These are phyloP conservation scores for Blechomonas ayalai DNA, from an alignment of 208 protist genomes.

Conservation along the genomic window DNA sequence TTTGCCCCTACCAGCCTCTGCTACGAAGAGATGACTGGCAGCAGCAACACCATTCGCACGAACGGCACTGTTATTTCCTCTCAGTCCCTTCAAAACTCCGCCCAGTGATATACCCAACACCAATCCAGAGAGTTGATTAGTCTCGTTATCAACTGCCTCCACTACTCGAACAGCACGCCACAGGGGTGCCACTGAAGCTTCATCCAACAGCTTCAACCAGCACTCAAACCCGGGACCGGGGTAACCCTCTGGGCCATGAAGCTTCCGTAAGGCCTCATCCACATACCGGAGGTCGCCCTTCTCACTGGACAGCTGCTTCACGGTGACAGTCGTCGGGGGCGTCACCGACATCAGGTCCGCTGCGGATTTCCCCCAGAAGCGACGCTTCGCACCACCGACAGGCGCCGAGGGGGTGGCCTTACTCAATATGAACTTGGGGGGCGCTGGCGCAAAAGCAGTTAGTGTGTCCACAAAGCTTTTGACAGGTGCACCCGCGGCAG, in stretches of 20 bases:
- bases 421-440: constrained; percentile 66
- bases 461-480: constrained; percentile 39
- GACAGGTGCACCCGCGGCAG: not conserved
- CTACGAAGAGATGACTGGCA: constrained; percentile 27
- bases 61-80: no score
- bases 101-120: no score
- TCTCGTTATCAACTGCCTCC: constrained; percentile 4
- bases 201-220: no score
- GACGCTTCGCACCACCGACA: constrained; percentile 2
- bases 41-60: constrained; percentile 21
- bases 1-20: constrained; percentile 5
- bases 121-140: no score
- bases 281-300: no score
- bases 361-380: constrained; percentile 18
- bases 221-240: no score
- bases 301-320: constrained; percentile 9
- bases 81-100: no score
- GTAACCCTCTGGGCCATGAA: no score
- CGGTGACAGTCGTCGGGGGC: not conserved
- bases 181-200: not conserved
- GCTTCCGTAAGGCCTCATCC: no score
- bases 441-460: constrained; percentile 32
- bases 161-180: constrained; percentile 1
- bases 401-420: constrained; percentile 37
- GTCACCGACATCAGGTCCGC: constrained; percentile 1